phyloP scores from a whole-genome alignment of 2,329 filamentous ascomycete genomes.

The Colletotrichum salicis region DNA sequence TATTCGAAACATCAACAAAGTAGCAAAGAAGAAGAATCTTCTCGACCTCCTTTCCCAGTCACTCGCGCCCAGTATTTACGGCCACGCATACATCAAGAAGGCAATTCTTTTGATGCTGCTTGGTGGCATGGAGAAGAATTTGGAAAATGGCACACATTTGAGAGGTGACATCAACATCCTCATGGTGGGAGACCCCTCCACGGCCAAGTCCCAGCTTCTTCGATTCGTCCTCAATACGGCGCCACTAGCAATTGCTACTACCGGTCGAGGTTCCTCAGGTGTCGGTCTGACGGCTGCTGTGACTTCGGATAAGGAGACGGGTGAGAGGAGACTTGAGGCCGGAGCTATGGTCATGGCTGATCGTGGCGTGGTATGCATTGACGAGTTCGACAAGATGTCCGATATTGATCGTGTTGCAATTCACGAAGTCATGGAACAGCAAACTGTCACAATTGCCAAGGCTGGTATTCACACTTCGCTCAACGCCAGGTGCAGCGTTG shows the following conservation, averaged over 20 bases:
- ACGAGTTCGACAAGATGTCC: conserved; percentile 99
- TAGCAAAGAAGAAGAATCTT: conserved; percentile 92
- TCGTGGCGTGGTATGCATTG: conserved; percentile 96
- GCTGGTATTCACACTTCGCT: conserved; percentile 97
- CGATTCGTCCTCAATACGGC: conserved; percentile 98
- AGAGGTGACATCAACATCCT: conserved; percentile 99
- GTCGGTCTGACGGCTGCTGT: conserved; percentile 98
- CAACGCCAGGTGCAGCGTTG: conserved; percentile 95
- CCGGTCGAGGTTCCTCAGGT: conserved; percentile 94
- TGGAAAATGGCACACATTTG: conserved; percentile 97
- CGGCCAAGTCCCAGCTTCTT: conserved; percentile 96
- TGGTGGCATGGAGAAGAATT: conserved; percentile 96
- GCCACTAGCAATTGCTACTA: conserved; percentile 95
- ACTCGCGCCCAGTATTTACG: conserved; percentile 94
- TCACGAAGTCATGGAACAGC: conserved; percentile 99
- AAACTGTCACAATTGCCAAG: conserved; percentile 98
- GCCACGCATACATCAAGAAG: conserved; percentile 97
- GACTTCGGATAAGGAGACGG: conserved; percentile 96
- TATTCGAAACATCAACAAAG: conserved; percentile 98
- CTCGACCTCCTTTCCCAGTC: conserved; percentile 95
- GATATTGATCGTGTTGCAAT: conserved; percentile 98
- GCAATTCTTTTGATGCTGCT: conserved; percentile 95
- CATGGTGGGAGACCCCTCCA: conserved; percentile 99
- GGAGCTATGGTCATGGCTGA: conserved; percentile 99
- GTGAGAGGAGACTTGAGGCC: conserved; percentile 91